A percentile compares a stretch with the other conserved stretches of the same genome.
These are phyloP conservation scores for Pochonia chlamydosporia DNA, from an alignment of 2,329 filamentous ascomycete species.

Conservation along the genomic window DNA sequence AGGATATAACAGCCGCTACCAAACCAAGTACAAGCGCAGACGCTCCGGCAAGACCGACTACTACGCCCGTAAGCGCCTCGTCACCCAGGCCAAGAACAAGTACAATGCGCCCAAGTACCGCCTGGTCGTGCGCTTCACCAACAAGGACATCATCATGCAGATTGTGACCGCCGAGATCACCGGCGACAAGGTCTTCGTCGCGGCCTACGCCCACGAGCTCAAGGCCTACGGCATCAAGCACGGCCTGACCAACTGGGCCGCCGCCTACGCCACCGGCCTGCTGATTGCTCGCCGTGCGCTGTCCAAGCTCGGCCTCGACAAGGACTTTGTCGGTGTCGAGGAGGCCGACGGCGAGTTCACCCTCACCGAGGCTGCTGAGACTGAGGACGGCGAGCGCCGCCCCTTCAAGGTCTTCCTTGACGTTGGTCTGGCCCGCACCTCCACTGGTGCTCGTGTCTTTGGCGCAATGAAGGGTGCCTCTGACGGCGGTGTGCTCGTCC, in stretches of 20 bases:
- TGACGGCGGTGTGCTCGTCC: conserved; percentile 92
- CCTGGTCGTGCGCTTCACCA: conserved; percentile 98
- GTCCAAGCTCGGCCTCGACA: conserved; percentile 92
- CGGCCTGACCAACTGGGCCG: conserved; percentile 99
- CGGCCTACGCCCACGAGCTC: conserved; percentile 96
- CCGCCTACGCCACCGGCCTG: conserved; percentile 94
- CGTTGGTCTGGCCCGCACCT: conserved; percentile 94
- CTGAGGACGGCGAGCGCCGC: conserved; percentile 85
- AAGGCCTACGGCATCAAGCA: conserved; percentile 96
- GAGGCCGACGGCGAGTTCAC: conserved; percentile 95
- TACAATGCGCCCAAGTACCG: conserved; percentile 99
- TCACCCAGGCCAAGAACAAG: conserved; percentile 99
- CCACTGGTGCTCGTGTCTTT: conserved; percentile 97
- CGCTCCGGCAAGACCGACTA: conserved; percentile 98
- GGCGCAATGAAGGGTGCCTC: conserved; percentile 99
- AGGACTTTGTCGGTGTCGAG: conserved; percentile 92
- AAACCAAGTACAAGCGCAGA: conserved; percentile 99
- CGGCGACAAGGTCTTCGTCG: conserved; percentile 92
- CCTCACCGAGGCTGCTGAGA: conserved; percentile 90
- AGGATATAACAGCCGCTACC: conserved; percentile 70
- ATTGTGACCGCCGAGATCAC: conserved; percentile 94
- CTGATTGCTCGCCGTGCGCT: conserved; percentile 94
- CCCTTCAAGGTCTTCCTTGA: conserved; percentile 99
- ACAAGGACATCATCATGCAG: conserved; percentile 98
- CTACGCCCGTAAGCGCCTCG: conserved; percentile 98